Evolutionary conservation across 1,284 basidiomycete species (phyloP), one percentile per base, ranked within the genome.

Genomic region (Trametes sp.): DNA sequence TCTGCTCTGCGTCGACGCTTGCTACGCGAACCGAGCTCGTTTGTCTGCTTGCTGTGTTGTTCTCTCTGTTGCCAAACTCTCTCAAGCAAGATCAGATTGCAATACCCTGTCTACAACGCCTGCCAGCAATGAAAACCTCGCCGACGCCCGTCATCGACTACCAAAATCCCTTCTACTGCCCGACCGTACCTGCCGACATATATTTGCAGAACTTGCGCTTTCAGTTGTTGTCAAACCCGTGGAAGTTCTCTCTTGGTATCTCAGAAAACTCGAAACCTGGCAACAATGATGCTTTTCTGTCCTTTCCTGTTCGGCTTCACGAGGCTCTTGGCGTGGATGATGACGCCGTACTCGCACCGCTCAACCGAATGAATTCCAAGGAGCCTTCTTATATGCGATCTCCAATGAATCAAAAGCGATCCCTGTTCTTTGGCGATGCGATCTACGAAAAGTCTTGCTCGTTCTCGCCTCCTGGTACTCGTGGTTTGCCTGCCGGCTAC

Each of bases 191-290:
- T 60, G 80, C 81, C n/a, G 69, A 74, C 50, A 68, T 74, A 21
- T 84, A 79, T 68, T 72, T 84, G 54, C 72, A 77, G 57, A 75
- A 70, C 36, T 68, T 81, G 26, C 76, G 73, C 41, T 63, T 61
- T 14, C 71, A 72, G 64, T 59, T 72, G 48, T 64, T 45, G 29
- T 54, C 41, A 53, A 46, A 52, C 59, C 64, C 55, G 56, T 54
- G 63, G 57, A 51, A 42, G 62, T 48, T 48, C 66, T 62, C 67
- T 72, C 53, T 61, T 70, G n/a, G 52, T 57, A 48, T 61, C n/a
- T 16, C 6, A 5, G 33, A 38, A 5, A 14, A 36, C 23, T 14
- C 21, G 4, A 29, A 11, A 19, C 7, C 21, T 14, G 31, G 33
- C 8, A 33, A 36, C 50, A n/a, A n/a, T n/a, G 50, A 52, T 14